Conservation (phyloP, 2,329 filamentous ascomycete species). For the Karstenula rhodostoma region DNA sequence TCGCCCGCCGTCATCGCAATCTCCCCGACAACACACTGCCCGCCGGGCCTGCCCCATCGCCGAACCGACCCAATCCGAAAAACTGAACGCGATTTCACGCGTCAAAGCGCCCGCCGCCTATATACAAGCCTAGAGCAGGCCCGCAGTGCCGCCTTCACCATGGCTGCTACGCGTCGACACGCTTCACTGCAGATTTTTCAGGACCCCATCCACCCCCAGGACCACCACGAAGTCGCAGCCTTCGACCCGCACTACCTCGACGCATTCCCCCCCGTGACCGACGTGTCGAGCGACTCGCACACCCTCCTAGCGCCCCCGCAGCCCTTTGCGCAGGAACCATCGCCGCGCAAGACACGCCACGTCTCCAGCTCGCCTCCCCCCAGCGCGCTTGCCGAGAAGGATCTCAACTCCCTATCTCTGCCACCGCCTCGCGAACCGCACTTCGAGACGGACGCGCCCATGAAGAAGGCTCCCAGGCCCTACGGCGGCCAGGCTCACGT, state of each 20-base stretch:
- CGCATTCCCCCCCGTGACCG: slow-evolving; percentile 52
- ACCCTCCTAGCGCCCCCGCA: slow-evolving; percentile 71
- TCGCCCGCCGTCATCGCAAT: slow-evolving; percentile 46
- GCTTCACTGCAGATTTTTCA: slow-evolving; percentile 66
- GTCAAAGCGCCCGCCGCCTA: slow-evolving; percentile 45
- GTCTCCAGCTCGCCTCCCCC: slow-evolving; percentile 66
- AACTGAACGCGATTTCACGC: slow-evolving; percentile 51
- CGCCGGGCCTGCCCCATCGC: slow-evolving; percentile 36
- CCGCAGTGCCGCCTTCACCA: slow-evolving; percentile 43
- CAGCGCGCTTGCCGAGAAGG: slow-evolving; percentile 66
- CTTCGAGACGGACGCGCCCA: slow-evolving; percentile 70
- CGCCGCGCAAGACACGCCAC: slow-evolving; percentile 72
- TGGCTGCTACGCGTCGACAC: slow-evolving; percentile 65
- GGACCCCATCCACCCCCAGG: slow-evolving; percentile 57
- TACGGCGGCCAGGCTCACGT: slow-evolving; percentile 48
- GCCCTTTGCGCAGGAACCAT: slow-evolving; percentile 63
- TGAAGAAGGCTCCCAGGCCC: slow-evolving; percentile 67
- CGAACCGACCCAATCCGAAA: slow-evolving; percentile 31
- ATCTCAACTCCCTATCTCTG: slow-evolving; percentile 73
- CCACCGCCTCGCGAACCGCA: slow-evolving; percentile 66
- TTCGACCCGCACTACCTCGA: slow-evolving; percentile 63
- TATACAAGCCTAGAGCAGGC: slow-evolving; percentile 40
- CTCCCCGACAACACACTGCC: slow-evolving; percentile 31
- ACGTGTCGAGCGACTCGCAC: slow-evolving; percentile 65
- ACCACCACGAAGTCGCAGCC: slow-evolving; percentile 54